A percentile compares a stretch with the other conserved stretches of the same genome.
phyloP scores from a whole-genome alignment of 2,329 filamentous ascomycete genomes.

The Ophiocordyceps camponoti-floridani region DNA sequence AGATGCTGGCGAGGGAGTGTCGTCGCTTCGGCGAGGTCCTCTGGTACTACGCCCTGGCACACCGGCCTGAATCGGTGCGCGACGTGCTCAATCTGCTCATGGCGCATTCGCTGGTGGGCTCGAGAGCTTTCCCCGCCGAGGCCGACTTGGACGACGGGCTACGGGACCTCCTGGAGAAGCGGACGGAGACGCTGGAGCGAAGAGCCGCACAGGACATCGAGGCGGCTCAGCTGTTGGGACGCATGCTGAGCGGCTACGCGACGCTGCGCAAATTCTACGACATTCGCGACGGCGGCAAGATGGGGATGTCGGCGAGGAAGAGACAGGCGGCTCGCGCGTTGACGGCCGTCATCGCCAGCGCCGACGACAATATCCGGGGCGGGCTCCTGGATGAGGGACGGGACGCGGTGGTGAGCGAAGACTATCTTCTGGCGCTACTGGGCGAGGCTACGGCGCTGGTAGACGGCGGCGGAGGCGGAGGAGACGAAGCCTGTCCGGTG shows the following conservation, averaged over 20 bases:
- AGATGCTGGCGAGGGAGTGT: constrained; percentile 53
- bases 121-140: constrained; percentile 56
- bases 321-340: constrained; percentile 56
- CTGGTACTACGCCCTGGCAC: constrained; percentile 79
- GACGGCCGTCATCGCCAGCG: constrained; percentile 67
- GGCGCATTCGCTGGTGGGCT: constrained; percentile 74
- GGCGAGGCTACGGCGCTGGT: constrained; percentile 71
- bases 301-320: constrained; percentile 15
- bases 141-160: constrained; percentile 59
- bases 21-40: constrained; percentile 73
- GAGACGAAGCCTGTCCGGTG: constrained; percentile 25
- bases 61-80: constrained; percentile 60
- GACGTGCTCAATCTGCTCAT: constrained; percentile 76
- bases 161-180: constrained; percentile 48
- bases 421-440: constrained; percentile 67
- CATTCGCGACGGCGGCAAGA: constrained; percentile 42
- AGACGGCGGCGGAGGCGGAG: not conserved
- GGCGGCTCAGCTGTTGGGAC: constrained; percentile 67
- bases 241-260: constrained; percentile 80
- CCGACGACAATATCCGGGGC: constrained; percentile 79
- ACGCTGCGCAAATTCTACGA: constrained; percentile 83
- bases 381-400: constrained; percentile 70
- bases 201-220: constrained; percentile 61
- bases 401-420: constrained; percentile 72
- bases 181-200: constrained; percentile 51